phyloP scores from a whole-genome alignment of 2,329 filamentous ascomycete species.

The Fusarium devonianum region DNA sequence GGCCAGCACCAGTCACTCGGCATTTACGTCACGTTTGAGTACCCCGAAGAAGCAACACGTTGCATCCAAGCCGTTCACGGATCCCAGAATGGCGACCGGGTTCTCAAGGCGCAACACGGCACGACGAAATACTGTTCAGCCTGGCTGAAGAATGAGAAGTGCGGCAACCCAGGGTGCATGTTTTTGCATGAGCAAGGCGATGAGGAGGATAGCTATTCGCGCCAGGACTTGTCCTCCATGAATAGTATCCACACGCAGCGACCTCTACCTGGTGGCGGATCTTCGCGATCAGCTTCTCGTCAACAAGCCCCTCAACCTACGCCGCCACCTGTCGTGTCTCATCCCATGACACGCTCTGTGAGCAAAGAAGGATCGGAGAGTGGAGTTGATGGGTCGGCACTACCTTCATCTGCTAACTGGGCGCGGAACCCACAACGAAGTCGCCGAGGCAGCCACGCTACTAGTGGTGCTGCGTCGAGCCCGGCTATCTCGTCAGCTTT shows the following conservation, averaged over 20 bases:
- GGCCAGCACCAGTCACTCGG: constrained; percentile 86
- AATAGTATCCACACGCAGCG: constrained; percentile 87
- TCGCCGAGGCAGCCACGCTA: constrained; percentile 79
- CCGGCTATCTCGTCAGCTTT: constrained; percentile 73
- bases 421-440: constrained; percentile 74
- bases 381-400: constrained; percentile 82
- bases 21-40: constrained; percentile 97
- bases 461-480: constrained; percentile 82
- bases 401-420: constrained; percentile 95
- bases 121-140: constrained; percentile 99
- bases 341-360: constrained; percentile 76
- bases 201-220: constrained; percentile 94
- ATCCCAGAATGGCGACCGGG: constrained; percentile 86
- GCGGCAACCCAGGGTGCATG: constrained; percentile 96
- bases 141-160: constrained; percentile 92
- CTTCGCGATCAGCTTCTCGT: constrained; percentile 61
- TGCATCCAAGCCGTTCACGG: constrained; percentile 95
- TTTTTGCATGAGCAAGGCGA: constrained; percentile 98
- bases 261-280: constrained; percentile 63
- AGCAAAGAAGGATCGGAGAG: constrained; percentile 79
- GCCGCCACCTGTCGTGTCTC: constrained; percentile 53
- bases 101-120: constrained; percentile 79
- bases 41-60: constrained; percentile 84
- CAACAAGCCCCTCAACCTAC: constrained; percentile 54
- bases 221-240: constrained; percentile 92